A percentile compares a stretch with the other conserved stretches of the same genome.
Evolutionary conservation across 495 filamentous ascomycete genomes (phyloP).

Genomic region (Penicillium manginii): DNA sequence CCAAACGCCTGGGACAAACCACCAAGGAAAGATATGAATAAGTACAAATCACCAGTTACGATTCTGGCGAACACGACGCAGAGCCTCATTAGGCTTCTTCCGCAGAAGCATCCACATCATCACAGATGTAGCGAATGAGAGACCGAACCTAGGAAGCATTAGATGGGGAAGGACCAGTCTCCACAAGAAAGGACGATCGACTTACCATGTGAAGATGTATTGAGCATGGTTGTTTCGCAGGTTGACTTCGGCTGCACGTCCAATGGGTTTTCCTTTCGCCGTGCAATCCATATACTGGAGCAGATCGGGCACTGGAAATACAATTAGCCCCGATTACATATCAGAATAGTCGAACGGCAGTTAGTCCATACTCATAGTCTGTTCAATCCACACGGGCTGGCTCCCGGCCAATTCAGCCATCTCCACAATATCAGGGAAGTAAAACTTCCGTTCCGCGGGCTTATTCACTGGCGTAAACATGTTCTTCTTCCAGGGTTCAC

Average conservation of each 20-base stretch:
- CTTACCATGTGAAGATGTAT: slow-evolving; percentile 98
- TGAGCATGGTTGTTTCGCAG: slow-evolving; percentile 95
- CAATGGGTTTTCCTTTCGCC: slow-evolving; percentile 87
- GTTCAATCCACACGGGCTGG: slow-evolving; percentile 92
- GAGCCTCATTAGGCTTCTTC: slow-evolving; percentile 75
- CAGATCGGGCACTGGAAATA: slow-evolving; percentile 69
- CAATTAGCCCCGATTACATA: slow-evolving; percentile 22
- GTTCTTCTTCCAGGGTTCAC: slow-evolving; percentile 95
- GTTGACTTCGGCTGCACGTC: slow-evolving; percentile 88
- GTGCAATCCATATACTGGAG: slow-evolving; percentile 70
- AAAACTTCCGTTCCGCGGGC: slow-evolving; percentile 81
- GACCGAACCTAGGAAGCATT: slow-evolving; percentile 71
- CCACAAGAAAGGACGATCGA: slow-evolving; percentile 6
- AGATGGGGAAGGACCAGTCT: slow-evolving; percentile 12
- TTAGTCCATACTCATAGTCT: slow-evolving; percentile 77
- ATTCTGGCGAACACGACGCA: slow-evolving; percentile 77
- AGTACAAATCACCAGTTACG: slow-evolving; percentile 68
- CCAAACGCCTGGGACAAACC: slow-evolving; percentile 26
- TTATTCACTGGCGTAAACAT: slow-evolving; percentile 92
- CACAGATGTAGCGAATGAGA: slow-evolving; percentile 82
- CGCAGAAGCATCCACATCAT: slow-evolving; percentile 95
- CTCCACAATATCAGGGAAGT: slow-evolving; percentile 90
- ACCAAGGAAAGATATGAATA: slow-evolving; percentile 12
- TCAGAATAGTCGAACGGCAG: neutral
- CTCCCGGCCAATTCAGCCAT: slow-evolving; percentile 88